Evolutionary conservation across 805 yeast genomes (phyloP).

Genomic region (Starmerella vaccinii): DNA sequence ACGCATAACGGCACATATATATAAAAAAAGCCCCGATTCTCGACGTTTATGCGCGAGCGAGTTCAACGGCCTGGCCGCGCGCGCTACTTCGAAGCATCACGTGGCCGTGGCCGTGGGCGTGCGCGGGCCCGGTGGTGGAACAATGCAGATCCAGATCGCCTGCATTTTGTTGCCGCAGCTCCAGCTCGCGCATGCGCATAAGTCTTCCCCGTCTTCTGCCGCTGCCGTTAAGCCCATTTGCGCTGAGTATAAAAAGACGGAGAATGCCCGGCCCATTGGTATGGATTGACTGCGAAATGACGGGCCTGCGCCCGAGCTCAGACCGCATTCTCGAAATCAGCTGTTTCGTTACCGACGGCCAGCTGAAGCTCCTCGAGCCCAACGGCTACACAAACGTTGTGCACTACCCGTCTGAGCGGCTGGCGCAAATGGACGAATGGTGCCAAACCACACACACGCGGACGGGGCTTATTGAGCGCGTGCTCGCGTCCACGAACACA

Average conservation of each 20-base stretch:
- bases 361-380: slow-evolving; percentile 55
- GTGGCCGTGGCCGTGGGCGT: no score
- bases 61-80: no score
- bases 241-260: slow-evolving; percentile 1
- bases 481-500: slow-evolving; percentile 46
- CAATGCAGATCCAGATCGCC: no score
- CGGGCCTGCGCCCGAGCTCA: slow-evolving; percentile 65
- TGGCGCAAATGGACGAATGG: slow-evolving; percentile 81
- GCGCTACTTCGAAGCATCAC: no score
- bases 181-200: not conserved
- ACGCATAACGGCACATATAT: no score
- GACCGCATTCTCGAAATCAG: slow-evolving; percentile 88
- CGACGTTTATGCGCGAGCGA: no score
- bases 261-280: slow-evolving; percentile 39
- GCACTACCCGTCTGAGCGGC: slow-evolving; percentile 48
- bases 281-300: slow-evolving; percentile 99
- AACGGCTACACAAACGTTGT: slow-evolving; percentile 73
- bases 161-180: not conserved
- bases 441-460: slow-evolving; percentile 70
- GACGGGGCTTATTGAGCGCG: slow-evolving; percentile 66
- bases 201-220: not conserved
- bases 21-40: no score
- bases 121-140: no score
- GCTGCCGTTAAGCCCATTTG: not conserved
- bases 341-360: slow-evolving; percentile 78